Conservation (phyloP, 768 basidiomycete species). For the Fibroporia radiculosa region DNA sequence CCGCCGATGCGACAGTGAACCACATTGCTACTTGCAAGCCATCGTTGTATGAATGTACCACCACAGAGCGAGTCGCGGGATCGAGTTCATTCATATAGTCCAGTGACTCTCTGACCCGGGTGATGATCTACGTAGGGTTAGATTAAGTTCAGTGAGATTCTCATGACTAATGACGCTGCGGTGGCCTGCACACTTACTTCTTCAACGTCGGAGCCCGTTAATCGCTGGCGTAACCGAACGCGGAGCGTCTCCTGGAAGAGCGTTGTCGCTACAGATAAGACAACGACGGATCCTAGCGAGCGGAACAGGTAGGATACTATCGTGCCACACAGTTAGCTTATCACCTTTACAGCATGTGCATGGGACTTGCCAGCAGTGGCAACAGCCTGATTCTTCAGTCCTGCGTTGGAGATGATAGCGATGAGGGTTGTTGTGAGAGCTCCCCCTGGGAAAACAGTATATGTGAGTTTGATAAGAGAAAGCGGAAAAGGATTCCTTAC, state of each 20-base stretch:
- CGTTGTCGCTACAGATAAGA: slow-evolving; percentile 48
- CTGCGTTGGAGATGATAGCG: slow-evolving; percentile 56
- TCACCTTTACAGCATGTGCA: not conserved
- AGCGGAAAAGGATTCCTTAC: slow-evolving; percentile 5
- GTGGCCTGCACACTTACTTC: slow-evolving; percentile 32
- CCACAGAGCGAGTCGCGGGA: slow-evolving; percentile 20
- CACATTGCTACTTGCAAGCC: slow-evolving; percentile 42
- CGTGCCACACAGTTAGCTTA: not conserved
- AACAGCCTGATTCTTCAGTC: slow-evolving; percentile 52
- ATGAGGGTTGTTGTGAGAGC: slow-evolving; percentile 52
- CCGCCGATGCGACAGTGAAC: slow-evolving; percentile 37
- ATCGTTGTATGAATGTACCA: slow-evolving; percentile 26
- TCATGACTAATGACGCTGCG: not conserved
- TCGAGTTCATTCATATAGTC: slow-evolving; percentile 25
- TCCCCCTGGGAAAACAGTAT: slow-evolving; percentile 29
- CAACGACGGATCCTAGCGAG: slow-evolving; percentile 51
- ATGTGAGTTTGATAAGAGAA: slow-evolving; percentile 12
- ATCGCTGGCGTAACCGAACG: slow-evolving; percentile 29
- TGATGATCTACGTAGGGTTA: slow-evolving; percentile 19
- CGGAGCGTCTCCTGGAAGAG: slow-evolving; percentile 47
- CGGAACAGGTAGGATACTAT: slow-evolving; percentile 64
- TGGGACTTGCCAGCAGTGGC: slow-evolving; percentile 48
- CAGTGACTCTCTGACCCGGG: slow-evolving; percentile 26
- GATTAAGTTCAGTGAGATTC: not conserved
- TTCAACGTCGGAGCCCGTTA: slow-evolving; percentile 37